phyloP scores from a whole-genome alignment of 768 basidiomycete genomes.

The Termitomyces sp. region DNA sequence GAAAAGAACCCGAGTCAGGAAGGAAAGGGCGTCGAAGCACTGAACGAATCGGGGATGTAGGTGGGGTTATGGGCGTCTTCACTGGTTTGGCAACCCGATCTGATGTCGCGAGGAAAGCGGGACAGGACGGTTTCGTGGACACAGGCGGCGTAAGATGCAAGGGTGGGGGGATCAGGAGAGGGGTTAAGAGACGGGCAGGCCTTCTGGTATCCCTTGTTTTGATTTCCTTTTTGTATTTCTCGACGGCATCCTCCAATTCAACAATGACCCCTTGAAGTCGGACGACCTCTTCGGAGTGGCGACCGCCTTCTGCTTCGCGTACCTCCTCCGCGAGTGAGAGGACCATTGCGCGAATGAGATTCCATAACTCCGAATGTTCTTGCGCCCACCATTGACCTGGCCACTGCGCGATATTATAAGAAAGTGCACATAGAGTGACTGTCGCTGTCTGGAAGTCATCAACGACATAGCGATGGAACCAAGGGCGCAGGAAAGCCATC shows the following conservation, averaged over 20 bases:
- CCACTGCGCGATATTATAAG: slow-evolving; percentile 60
- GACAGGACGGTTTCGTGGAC: slow-evolving; percentile 7
- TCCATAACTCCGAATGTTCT: slow-evolving; percentile 61
- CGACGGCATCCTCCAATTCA: slow-evolving; percentile 45
- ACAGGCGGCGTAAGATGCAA: not conserved
- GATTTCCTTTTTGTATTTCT: slow-evolving; percentile 34
- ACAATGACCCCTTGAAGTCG: slow-evolving; percentile 50
- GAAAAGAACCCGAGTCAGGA: not conserved
- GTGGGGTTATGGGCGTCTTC: slow-evolving; percentile 21
- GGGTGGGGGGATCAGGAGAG: slow-evolving; percentile 16
- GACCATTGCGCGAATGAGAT: slow-evolving; percentile 57
- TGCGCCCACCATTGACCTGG: slow-evolving; percentile 67
- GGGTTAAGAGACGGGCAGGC: slow-evolving; percentile 12
- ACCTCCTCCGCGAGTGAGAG: slow-evolving; percentile 67
- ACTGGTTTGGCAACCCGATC: not conserved
- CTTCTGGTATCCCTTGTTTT: slow-evolving; percentile 8
- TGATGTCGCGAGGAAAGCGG: not conserved
- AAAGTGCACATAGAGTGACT: slow-evolving; percentile 36
- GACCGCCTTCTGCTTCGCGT: slow-evolving; percentile 39
- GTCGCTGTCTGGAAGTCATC: slow-evolving; percentile 36
- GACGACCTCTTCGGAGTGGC: slow-evolving; percentile 37
- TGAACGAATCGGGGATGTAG: slow-evolving; percentile 20
- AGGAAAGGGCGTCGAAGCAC: not conserved
- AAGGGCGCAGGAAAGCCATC: slow-evolving; percentile 63
- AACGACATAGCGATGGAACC: slow-evolving; percentile 56